phyloP scores from a whole-genome alignment of 768 basidiomycete species.

The Arthromyces matolae region DNA sequence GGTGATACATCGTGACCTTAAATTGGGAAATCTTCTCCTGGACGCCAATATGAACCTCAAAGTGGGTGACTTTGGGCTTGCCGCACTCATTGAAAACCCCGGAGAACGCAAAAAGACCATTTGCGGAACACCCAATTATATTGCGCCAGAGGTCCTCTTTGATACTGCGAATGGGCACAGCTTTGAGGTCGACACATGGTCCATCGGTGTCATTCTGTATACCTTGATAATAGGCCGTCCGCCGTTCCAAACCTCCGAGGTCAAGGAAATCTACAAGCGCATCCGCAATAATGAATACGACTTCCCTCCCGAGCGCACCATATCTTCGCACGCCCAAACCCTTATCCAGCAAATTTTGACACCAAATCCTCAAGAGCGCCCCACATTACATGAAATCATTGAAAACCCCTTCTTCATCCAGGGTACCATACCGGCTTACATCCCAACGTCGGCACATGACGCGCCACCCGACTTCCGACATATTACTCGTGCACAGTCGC shows the following conservation, averaged over 20 bases:
- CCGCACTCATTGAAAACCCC: slow-evolving; percentile 92
- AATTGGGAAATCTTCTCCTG: slow-evolving; percentile 92
- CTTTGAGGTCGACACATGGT: slow-evolving; percentile 99
- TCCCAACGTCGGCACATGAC: slow-evolving; percentile 79
- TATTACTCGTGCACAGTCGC: slow-evolving; percentile 56
- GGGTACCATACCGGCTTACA: slow-evolving; percentile 76
- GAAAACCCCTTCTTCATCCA: slow-evolving; percentile 79
- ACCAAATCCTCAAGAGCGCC: slow-evolving; percentile 76
- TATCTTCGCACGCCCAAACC: slow-evolving; percentile 69
- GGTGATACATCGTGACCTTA: slow-evolving; percentile 97
- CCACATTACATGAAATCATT: slow-evolving; percentile 81
- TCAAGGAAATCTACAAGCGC: slow-evolving; percentile 93
- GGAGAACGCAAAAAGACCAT: slow-evolving; percentile 99
- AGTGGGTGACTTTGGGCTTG: slow-evolving; percentile 96
- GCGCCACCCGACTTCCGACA: slow-evolving; percentile 69
- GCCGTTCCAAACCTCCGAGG: slow-evolving; percentile 97
- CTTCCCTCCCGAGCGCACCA: slow-evolving; percentile 74
- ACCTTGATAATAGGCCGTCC: slow-evolving; percentile 93
- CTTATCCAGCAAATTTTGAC: slow-evolving; percentile 86
- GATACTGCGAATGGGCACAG: slow-evolving; percentile 95
- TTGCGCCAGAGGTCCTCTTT: slow-evolving; percentile 95
- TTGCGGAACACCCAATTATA: slow-evolving; percentile 98
- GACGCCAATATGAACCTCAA: slow-evolving; percentile 92
- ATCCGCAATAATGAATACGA: slow-evolving; percentile 93
- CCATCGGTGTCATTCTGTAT: slow-evolving; percentile 94